Evolutionary conservation across 352 stramenopile genomes (phyloP), one percentile per base, ranked within the genome.

Genomic region (Globisporangium mamillatum): DNA sequence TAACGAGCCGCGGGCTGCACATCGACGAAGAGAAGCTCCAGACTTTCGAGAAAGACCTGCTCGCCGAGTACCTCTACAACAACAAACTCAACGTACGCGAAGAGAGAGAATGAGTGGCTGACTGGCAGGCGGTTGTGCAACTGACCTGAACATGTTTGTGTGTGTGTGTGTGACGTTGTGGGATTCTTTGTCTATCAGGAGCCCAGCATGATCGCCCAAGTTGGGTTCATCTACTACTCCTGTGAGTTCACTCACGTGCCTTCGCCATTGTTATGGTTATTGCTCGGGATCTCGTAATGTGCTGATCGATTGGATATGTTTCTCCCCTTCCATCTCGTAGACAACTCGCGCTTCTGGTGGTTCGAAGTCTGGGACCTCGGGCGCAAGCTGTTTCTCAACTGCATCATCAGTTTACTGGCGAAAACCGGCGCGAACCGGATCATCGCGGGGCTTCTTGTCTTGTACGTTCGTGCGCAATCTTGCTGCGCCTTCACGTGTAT

Each of bases 161-260:
- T 27, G 7, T 66, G 36, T 55, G 44, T 38, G 22, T 10, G 12
- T 36, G 29, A 32, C 29, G 29, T 20, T 25, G 44, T 34, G 16
- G 10, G 25, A n/a, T 25, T 9, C 41, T 29, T 34, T n/a, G 10
- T 34, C 22, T 2, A 55, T 7, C 62, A 92, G 84, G 79, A 91
- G 56, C 85, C 85, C n/a, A 91, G 73, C 32, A 88, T 83, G 56
- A 69, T 91, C 27, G 85, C 83, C 0, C 82, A 91, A 80, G 83
- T 93, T 18, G 85, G 83, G 1, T 93, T 93, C 64, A 92, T 93
- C 61, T 93, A 92, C 57, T 70, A 88, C 66, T 89, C 85, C 16
- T 93, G 85, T 91, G 68, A 24, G 81, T 77, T 36, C 14, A 3
- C 3, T 4, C 38, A 4, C 12, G 38, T n/a, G 41, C 41, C 16